phyloP scores from a whole-genome alignment of 208 protist genomes.

The Tetramitus jugosus region DNA sequence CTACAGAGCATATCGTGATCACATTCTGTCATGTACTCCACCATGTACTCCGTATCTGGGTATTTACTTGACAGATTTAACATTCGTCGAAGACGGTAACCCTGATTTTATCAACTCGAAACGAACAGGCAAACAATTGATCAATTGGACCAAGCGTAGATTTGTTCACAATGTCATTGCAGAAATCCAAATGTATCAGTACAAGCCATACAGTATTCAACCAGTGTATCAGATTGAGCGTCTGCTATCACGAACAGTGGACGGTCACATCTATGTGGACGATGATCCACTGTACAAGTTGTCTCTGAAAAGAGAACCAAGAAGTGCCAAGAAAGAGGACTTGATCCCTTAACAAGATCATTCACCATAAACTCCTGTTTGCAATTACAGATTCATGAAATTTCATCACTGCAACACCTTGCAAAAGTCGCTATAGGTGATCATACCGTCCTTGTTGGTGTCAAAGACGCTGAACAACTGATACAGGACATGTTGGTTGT shows the following conservation, averaged over 20 bases:
- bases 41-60: conserved; percentile 46
- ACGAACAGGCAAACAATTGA: background rate
- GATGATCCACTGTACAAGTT: background rate
- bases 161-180: background rate
- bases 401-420: too few relatives aligned
- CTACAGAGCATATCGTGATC: background rate
- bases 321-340: background rate
- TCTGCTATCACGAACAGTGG: background rate
- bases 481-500: too few relatives aligned
- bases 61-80: conserved; percentile 48
- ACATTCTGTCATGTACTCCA: background rate
- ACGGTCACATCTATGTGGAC: background rate
- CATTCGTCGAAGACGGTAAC: conserved; percentile 52
- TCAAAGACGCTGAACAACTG: too few relatives aligned
- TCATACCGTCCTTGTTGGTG: too few relatives aligned
- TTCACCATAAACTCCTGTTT: too few relatives aligned
- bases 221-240: conserved; percentile 3
- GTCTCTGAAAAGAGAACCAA: background rate
- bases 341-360: background rate
- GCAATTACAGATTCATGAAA: too few relatives aligned
- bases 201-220: background rate
- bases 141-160: conserved; percentile 4
- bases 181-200: background rate
- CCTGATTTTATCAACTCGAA: background rate
- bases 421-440: too few relatives aligned